Conservation (phyloP, 768 basidiomycete genomes). For the Mycena maculata region DNA sequence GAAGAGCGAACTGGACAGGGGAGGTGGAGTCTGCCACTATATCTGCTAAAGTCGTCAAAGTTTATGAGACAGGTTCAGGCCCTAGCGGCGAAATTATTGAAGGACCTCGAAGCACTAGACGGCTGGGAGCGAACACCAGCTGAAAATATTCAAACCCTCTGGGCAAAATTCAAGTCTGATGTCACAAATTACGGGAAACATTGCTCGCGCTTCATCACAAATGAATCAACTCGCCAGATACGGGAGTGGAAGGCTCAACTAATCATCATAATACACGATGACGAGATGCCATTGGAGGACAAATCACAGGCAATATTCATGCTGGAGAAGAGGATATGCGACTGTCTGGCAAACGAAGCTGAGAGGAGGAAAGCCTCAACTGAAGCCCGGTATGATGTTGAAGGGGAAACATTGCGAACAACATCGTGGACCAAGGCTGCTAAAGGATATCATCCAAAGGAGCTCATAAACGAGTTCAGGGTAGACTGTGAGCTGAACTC, state of each 20-base stretch:
- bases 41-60: not conserved
- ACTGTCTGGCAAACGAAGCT: not conserved
- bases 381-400: not conserved
- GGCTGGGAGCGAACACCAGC: not conserved
- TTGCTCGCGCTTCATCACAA: not conserved
- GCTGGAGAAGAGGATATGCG: not conserved
- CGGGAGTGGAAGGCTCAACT: not conserved
- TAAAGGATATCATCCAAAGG: too few species aligned
- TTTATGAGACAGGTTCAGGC: not conserved
- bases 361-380: not conserved
- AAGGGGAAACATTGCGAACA: not conserved
- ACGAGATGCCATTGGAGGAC: not conserved
- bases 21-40: too few species aligned
- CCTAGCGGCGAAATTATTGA: not conserved
- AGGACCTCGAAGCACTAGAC: not conserved
- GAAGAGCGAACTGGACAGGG: not conserved
- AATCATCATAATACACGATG: not conserved
- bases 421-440: not conserved
- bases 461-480: not conserved
- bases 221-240: not conserved
- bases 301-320: too few species aligned
- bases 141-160: not conserved
- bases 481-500: too few species aligned
- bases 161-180: constrained; percentile 1
- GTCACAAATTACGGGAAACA: not conserved